Percentiles rank a stretch among this genome's conserved stretches.
phyloP scores from a whole-genome alignment of 2,329 filamentous ascomycete genomes.

The Tricladium varicosporioides region DNA sequence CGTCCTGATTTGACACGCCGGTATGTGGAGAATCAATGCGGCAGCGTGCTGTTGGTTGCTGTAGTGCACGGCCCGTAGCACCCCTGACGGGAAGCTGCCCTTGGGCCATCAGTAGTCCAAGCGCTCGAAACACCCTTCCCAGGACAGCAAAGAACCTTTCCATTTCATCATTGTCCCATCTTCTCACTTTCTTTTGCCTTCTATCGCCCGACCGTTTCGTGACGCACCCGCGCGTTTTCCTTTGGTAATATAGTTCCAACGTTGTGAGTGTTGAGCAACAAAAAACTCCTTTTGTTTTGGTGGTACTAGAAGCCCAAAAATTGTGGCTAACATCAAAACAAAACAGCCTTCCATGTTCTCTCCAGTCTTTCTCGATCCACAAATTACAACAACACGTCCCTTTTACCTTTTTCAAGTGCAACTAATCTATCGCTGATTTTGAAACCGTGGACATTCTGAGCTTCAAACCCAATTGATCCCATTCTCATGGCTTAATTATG shows the following conservation, averaged over 20 bases:
- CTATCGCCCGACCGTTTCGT: not conserved
- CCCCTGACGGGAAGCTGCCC: not conserved
- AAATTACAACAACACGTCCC: conserved; percentile 13
- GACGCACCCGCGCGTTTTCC: not conserved
- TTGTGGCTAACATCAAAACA: not conserved
- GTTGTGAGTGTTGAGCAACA: conserved; percentile 1
- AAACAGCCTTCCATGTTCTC: conserved; percentile 16
- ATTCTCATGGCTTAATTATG: conserved; percentile 34
- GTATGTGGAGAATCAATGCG: no score
- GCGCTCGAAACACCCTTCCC: not conserved
- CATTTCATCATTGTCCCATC: not conserved
- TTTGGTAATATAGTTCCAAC: conserved; percentile 3
- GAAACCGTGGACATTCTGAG: not conserved
- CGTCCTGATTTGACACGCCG: no score
- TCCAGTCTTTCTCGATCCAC: not conserved
- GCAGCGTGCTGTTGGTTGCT: no score
- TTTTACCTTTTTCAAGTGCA: conserved; percentile 8
- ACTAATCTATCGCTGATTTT: conserved; percentile 9
- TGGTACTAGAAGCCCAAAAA: not conserved
- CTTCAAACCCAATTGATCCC: conserved; percentile 14
- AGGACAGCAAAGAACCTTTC: not conserved
- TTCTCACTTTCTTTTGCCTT: conserved; percentile 9
- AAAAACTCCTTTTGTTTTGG: not conserved
- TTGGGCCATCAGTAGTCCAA: not conserved
- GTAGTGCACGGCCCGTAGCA: no score